Conservation (phyloP, 306 rosid genomes). For the Dalbergia cultrata region DNA sequence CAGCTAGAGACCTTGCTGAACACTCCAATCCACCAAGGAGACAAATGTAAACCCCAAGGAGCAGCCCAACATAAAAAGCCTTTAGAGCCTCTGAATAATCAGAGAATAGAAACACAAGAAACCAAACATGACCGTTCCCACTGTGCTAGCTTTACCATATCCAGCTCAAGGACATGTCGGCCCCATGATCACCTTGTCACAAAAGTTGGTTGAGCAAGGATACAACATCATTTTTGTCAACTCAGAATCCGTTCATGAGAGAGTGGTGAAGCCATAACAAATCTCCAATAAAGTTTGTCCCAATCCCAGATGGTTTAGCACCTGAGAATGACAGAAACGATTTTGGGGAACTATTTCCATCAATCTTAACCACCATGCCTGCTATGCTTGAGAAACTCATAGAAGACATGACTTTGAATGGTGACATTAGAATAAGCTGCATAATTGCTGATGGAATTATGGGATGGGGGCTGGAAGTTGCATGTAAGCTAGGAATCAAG, state of each 20-base stretch:
- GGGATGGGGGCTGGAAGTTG: slow-evolving; percentile 20
- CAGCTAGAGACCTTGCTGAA: too few species aligned
- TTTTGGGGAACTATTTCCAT: neutral
- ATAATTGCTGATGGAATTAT: neutral
- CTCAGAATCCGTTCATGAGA: slow-evolving; percentile 41
- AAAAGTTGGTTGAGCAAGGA: slow-evolving; percentile 37
- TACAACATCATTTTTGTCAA: slow-evolving; percentile 48
- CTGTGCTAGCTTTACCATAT: too few species aligned
- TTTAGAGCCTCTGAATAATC: too few species aligned
- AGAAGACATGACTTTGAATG: neutral
- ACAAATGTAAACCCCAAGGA: too few species aligned
- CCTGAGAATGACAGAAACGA: slow-evolving; percentile 38
- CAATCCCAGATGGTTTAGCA: slow-evolving; percentile 45
- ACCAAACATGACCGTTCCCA: too few species aligned
- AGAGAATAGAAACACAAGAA: too few species aligned
- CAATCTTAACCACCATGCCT: slow-evolving; percentile 30
- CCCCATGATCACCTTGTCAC: too few species aligned
- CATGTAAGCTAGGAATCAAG: slow-evolving; percentile 13
- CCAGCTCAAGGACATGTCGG: too few species aligned
- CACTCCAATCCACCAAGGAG: too few species aligned
- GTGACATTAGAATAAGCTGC: neutral
- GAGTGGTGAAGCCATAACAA: neutral
- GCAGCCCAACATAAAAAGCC: too few species aligned
- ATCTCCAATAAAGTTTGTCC: neutral
- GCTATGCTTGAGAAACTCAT: slow-evolving; percentile 49